Evolutionary conservation across 2,329 filamentous ascomycete genomes (phyloP).

Genomic region (Calonectria fujianensis): DNA sequence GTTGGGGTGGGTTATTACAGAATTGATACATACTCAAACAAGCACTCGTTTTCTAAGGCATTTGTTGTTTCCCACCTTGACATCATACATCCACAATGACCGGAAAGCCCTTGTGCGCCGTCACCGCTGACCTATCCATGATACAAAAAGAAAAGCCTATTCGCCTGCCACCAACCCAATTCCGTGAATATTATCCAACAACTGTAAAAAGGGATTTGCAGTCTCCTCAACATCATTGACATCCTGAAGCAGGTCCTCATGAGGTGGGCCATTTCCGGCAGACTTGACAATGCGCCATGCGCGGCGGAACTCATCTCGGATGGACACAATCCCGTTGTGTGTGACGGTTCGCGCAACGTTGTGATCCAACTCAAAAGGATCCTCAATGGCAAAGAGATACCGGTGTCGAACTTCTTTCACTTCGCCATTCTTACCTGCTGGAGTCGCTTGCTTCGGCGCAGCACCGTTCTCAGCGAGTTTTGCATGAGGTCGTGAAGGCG

Average conservation of each 20-base stretch:
- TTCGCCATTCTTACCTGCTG: slow-evolving; percentile 60
- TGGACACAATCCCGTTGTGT: slow-evolving; percentile 86
- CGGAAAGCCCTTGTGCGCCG: slow-evolving; percentile 22
- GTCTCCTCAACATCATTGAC: slow-evolving; percentile 58
- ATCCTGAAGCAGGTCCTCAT: slow-evolving; percentile 74
- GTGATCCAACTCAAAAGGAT: slow-evolving; percentile 91
- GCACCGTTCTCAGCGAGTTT: slow-evolving; percentile 23
- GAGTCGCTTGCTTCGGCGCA: slow-evolving; percentile 43
- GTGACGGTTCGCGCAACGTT: slow-evolving; percentile 93
- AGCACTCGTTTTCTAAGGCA: neutral
- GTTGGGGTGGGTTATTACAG: neutral
- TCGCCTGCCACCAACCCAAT: slow-evolving; percentile 21
- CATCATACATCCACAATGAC: neutral
- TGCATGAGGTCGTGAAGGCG: neutral
- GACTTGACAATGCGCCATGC: slow-evolving; percentile 82
- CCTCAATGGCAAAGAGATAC: slow-evolving; percentile 92
- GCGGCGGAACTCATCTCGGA: slow-evolving; percentile 88
- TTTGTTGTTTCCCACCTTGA: neutral
- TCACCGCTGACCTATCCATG: slow-evolving; percentile 12
- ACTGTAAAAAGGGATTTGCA: slow-evolving; percentile 50
- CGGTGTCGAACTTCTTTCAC: slow-evolving; percentile 84
- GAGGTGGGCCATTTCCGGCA: slow-evolving; percentile 64
- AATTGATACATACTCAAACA: slow-evolving; percentile 29
- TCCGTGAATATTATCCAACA: slow-evolving; percentile 62
- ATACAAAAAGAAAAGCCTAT: neutral